Conservation (phyloP, 192 early-diverging fungal species). For the Mortierella claussenii region DNA sequence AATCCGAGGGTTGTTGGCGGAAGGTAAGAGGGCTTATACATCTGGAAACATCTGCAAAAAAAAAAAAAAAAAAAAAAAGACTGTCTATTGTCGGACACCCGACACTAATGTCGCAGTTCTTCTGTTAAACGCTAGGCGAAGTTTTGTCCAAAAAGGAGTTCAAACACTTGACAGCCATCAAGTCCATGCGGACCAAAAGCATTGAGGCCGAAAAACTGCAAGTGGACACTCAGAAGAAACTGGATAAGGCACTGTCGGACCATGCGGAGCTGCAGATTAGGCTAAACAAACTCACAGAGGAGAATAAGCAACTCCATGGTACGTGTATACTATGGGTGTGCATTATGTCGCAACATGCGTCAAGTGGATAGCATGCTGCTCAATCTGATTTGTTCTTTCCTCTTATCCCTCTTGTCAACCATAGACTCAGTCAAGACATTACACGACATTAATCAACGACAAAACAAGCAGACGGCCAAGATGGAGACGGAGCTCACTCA, state of each 20-base stretch:
- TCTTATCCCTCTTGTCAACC: neutral
- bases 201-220: conserved; percentile 66
- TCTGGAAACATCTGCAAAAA: neutral
- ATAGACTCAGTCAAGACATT: conserved; percentile 18
- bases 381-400: neutral
- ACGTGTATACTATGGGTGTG: no score
- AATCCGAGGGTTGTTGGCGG: conserved; percentile 56
- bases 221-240: conserved; percentile 60
- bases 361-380: no score
- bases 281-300: conserved; percentile 44
- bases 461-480: conserved; percentile 29
- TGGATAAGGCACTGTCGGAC: conserved; percentile 57
- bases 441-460: conserved; percentile 36
- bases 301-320: conserved; percentile 55
- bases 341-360: no score
- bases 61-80: no score
- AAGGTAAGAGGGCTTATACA: conserved; percentile 31
- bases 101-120: neutral
- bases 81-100: no score
- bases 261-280: conserved; percentile 63
- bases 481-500: conserved; percentile 24
- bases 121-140: conserved; percentile 64
- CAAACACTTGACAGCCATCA: conserved; percentile 74
- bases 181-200: conserved; percentile 76
- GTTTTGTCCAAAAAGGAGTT: conserved; percentile 82